Evolutionary conservation across 1,139 yeast genomes (phyloP).

Genomic region (Hemisphaericaspora lyxosophila): DNA sequence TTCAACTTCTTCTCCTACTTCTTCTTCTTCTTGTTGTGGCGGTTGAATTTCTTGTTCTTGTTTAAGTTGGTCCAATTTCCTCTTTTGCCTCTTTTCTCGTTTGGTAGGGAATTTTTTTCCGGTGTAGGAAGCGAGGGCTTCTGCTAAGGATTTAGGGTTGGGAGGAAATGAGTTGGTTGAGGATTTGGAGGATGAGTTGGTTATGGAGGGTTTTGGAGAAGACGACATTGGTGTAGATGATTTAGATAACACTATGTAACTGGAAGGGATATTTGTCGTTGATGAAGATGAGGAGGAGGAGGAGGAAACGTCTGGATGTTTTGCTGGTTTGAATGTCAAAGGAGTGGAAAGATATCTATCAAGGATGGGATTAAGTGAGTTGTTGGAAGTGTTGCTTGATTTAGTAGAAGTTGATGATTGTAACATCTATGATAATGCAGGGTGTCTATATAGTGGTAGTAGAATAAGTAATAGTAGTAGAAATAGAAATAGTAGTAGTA

Average conservation of each 20-base stretch:
- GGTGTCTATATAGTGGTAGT: not conserved
- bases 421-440: conserved; percentile 3
- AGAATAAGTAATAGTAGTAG: not conserved
- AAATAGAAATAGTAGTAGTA: too few species aligned
- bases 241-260: conserved; percentile 34
- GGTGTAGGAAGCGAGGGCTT: conserved; percentile 60
- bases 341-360: conserved; percentile 62
- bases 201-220: not conserved
- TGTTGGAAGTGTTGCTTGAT: not conserved
- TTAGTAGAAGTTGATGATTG: not conserved
- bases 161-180: conserved; percentile 1
- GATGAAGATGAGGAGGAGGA: conserved; percentile 4
- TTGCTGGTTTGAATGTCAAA: conserved; percentile 57
- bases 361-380: conserved; percentile 39
- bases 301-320: conserved; percentile 33
- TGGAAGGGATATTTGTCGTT: conserved; percentile 9
- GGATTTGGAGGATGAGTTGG: not conserved
- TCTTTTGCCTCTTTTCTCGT: conserved; percentile 33
- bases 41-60: conserved; percentile 4
- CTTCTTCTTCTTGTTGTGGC: conserved; percentile 12
- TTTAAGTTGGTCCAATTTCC: conserved; percentile 19
- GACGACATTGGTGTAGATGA: conserved; percentile 2
- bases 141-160: conserved; percentile 56
- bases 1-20: conserved; percentile 12
- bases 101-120: conserved; percentile 50